Conservation (phyloP, 306 rosid species). For the Fragaria iinumae region DNA sequence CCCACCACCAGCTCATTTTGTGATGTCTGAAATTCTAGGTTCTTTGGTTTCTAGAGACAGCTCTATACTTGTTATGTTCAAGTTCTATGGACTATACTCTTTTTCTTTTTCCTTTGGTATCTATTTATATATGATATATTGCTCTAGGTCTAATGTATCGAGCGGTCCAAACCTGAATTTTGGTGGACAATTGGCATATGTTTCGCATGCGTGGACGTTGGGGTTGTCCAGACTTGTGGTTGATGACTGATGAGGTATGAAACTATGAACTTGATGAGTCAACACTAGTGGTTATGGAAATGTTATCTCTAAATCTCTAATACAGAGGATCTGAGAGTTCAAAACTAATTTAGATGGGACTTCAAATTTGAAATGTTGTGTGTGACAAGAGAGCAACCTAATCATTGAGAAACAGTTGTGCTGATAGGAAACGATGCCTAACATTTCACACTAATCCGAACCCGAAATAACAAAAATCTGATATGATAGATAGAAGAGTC, state of each 20-base stretch:
- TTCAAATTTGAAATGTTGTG: not conserved
- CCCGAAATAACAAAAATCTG: not conserved
- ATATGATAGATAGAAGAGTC: not conserved
- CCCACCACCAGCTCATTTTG: constrained; percentile 52
- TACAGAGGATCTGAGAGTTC: not conserved
- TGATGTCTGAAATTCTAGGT: not conserved
- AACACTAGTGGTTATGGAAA: not conserved
- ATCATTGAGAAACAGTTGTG: not conserved
- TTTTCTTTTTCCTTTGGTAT: not conserved
- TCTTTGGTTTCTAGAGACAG: not conserved
- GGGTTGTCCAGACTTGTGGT: not conserved
- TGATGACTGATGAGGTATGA: not conserved
- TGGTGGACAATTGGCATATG: not conserved
- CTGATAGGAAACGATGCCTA: not conserved
- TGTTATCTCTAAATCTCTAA: not conserved
- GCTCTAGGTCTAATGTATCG: not conserved
- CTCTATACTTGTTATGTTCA: not conserved
- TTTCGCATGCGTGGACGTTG: not conserved
- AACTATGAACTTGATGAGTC: not conserved
- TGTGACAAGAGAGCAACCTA: not conserved
- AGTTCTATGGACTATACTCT: not conserved
- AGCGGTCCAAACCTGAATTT: not conserved
- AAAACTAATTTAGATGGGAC: not conserved
- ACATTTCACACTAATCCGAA: too few species aligned
- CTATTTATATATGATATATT: not conserved